A percentile compares a stretch with the other conserved stretches of the same genome.
phyloP scores from a whole-genome alignment of 371 early-diverging fungal genomes.

The Funneliformis caledonium region DNA sequence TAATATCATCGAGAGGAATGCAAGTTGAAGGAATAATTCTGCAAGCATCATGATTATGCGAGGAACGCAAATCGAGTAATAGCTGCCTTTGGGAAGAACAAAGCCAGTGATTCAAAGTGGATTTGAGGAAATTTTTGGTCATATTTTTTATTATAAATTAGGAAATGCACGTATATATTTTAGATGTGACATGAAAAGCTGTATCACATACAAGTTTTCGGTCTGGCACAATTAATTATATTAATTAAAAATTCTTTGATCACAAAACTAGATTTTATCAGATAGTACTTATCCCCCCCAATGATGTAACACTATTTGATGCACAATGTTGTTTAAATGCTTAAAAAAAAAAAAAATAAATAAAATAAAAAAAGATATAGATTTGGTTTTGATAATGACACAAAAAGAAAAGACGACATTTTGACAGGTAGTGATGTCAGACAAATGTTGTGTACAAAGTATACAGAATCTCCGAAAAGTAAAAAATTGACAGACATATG shows the following conservation, averaged over 20 bases:
- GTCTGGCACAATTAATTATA: too few relatives aligned
- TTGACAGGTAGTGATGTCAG: not conserved
- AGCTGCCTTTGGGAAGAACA: not conserved
- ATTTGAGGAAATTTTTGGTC: not conserved
- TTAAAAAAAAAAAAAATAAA: not conserved
- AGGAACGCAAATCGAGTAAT: conserved; percentile 19
- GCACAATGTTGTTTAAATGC: too few relatives aligned
- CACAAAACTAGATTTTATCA: too few relatives aligned
- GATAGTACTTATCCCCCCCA: too few relatives aligned
- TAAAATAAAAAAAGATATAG: too few relatives aligned
- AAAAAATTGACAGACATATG: not conserved
- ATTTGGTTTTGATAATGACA: not conserved
- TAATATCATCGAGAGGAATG: conserved; percentile 50
- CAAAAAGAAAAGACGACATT: not conserved
- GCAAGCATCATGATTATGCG: not conserved
- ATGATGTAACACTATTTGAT: too few relatives aligned
- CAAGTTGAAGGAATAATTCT: conserved; percentile 45
- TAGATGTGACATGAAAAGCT: too few relatives aligned
- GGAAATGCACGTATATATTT: too few relatives aligned
- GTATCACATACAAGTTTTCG: too few relatives aligned
- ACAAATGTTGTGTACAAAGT: not conserved
- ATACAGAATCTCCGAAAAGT: too few relatives aligned
- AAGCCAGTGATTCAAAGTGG: conserved; percentile 16
- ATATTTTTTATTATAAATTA: too few relatives aligned
- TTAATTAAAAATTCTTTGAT: too few relatives aligned